Base-by-base conservation (phyloP, 148 eudicot species). In the Dianthus caryophyllus region DNA sequence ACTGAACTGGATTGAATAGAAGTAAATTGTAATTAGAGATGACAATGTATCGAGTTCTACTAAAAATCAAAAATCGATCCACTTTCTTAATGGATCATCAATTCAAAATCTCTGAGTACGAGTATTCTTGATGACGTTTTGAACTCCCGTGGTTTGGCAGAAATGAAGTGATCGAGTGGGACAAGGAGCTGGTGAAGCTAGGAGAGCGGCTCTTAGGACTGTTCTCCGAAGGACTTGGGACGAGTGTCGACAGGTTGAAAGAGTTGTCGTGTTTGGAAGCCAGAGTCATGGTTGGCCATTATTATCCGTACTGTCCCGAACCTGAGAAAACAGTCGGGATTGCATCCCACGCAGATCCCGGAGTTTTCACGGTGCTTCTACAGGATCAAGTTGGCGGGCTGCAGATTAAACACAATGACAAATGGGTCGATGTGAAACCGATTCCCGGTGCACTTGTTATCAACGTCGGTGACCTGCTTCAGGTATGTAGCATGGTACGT, bases 261-360 rank as follows among this genome's bases (percentile, higher is more conserved):
- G 79, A 65, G 29, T 39, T 55, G 44, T 57, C 68, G 1, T 77
- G 71, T 43, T 27, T 65, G 17, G 77, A 18, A 16, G 47, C 24
- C 0, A 71, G 73, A 61, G 5, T 18, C 5, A 73, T 84, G 76
- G 79, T 65, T n/a, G 87, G 75, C 0, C 76, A 73, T 26, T 81
- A 71, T 33, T 84, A 84, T 61, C 87, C 87, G 0, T 59, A 58
- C 49, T 84, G 87, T 36, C 87, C 87, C 0, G 81, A 84, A 56
- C 81, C 85, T 6, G 64, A 81, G 5, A 68, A 71, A 48, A 84
- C 85, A 0, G 36, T 84, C 16, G 87, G 87, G 64, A 60, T 84
- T 2, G 48, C 71, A 0, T 58, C 70, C 3, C 87, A 84, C 20
- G 69, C 87, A 29, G 85, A 84, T 76, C 81, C 85, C 11, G 79